A percentile compares a stretch with the other conserved stretches of the same genome.
Evolutionary conservation across 352 stramenopile species (phyloP).

Genomic region (Pythium pyrilobum): DNA sequence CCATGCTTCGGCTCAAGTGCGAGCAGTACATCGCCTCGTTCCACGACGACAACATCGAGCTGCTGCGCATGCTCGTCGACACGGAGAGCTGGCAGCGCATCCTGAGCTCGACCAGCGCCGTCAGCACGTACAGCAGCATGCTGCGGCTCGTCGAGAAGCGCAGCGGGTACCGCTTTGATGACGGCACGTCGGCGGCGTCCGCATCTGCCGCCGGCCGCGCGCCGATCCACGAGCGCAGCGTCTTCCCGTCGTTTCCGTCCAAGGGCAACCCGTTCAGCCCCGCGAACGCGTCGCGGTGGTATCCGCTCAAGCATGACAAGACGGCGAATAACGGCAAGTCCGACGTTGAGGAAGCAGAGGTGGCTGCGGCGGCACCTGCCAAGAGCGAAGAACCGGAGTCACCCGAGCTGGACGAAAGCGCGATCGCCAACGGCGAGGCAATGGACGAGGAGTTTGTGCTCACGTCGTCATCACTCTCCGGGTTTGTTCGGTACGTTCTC

Average conservation of each 20-base stretch:
- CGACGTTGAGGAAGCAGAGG: background rate
- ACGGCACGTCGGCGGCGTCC: background rate
- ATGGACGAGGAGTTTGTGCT: slow-evolving; percentile 52
- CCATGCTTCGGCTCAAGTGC: slow-evolving; percentile 68
- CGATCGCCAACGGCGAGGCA: background rate
- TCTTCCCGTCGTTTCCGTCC: slow-evolving; percentile 57
- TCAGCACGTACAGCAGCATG: slow-evolving; percentile 39
- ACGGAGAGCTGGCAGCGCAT: slow-evolving; percentile 83
- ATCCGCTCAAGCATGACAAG: slow-evolving; percentile 19
- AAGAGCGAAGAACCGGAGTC: slow-evolving; percentile 7
- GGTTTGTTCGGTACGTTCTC: slow-evolving; percentile 56
- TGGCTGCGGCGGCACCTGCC: background rate
- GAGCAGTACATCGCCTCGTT: slow-evolving; percentile 75
- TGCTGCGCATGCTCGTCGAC: slow-evolving; percentile 79
- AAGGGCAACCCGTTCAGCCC: slow-evolving; percentile 63
- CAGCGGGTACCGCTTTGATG: slow-evolving; percentile 61
- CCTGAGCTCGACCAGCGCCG: slow-evolving; percentile 38
- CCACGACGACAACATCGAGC: slow-evolving; percentile 80
- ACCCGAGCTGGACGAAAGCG: background rate
- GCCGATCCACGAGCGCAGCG: slow-evolving; percentile 58
- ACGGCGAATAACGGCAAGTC: background rate
- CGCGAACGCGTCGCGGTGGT: slow-evolving; percentile 45
- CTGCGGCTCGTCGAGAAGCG: slow-evolving; percentile 71
- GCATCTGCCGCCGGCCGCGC: background rate
- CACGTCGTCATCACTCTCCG: slow-evolving; percentile 63